Evolutionary conservation across 768 basidiomycete genomes (phyloP), one percentile per base, ranked within the genome.

Genomic region (Flagelloscypha sp.): DNA sequence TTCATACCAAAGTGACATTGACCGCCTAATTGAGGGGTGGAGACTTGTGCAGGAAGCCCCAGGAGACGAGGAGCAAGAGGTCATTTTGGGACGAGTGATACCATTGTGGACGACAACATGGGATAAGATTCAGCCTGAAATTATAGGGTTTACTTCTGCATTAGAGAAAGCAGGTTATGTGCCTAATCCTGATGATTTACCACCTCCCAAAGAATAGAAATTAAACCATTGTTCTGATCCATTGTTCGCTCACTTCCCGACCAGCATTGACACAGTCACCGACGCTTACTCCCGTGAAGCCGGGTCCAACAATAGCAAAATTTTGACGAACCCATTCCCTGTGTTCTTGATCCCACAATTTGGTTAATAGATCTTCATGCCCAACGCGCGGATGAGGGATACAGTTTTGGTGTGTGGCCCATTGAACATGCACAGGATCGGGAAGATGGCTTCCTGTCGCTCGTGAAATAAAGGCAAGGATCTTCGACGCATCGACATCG

Each of bases 281-380:
- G 1, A 93, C 72, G 46, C 90, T 90, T 3, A 90, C 84, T 2
- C 90, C 90, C 0, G 76, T 76, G 21, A 89, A 82, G 2, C 87
- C 85, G 8, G 86, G 84, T n/a, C 92, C 92, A 6, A 84, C 58
- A 3, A 90, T 65, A 36, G 76, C 74, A 52, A 90, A 44, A 31
- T 44, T 50, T 37, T 65, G 68, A 44, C 44, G 48, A 45, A 57
- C 61, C 12, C 40, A 9, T 16, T 8, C 8, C 19, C 8, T 8
- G 9, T 8, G 8, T 33, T 59, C 49, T 1, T 63, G 62, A 6
- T 53, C 68, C 74, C 77, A 55, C 30, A 85, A 52, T 7, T 60
- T 63, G 2, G 42, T 43, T 37, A 61, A 58, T 24, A 93, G 49
- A 46, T 82, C 75, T 17, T 53, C 50, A 53, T 95, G 92, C 0